Conservation (phyloP, 2,329 filamentous ascomycete species). For the Teratosphaeria nubilosa region DNA sequence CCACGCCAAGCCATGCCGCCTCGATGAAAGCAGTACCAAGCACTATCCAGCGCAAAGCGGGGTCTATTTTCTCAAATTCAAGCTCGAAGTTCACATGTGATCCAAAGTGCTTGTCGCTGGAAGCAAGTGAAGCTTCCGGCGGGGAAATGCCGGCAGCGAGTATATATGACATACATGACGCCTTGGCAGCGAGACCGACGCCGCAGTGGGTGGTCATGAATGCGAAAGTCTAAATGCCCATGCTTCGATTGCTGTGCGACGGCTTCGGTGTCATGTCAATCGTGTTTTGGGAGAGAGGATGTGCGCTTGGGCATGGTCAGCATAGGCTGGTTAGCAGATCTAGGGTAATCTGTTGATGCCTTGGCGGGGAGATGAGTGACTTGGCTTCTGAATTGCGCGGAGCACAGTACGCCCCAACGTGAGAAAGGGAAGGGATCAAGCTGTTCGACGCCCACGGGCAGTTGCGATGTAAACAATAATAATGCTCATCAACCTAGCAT, state of each 20-base stretch:
- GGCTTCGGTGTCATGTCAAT: not conserved
- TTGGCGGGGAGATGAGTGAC: too few species aligned
- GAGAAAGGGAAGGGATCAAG: too few species aligned
- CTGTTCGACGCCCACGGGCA: too few species aligned
- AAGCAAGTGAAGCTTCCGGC: not conserved
- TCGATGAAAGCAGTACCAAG: not conserved
- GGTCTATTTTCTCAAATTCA: too few species aligned
- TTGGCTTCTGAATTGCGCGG: too few species aligned
- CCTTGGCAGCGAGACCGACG: not conserved
- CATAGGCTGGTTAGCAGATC: not conserved
- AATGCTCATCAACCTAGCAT: too few species aligned
- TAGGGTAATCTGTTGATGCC: too few species aligned
- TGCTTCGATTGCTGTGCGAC: not conserved
- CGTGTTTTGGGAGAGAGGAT: not conserved
- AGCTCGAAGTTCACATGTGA: not conserved
- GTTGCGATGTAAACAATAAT: too few species aligned
- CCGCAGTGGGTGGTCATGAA: not conserved
- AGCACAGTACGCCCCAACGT: too few species aligned
- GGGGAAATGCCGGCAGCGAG: not conserved
- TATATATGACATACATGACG: not conserved
- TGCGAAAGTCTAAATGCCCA: not conserved
- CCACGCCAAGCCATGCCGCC: not conserved
- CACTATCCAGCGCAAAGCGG: too few species aligned
- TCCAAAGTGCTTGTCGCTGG: not conserved
- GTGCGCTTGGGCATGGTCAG: not conserved